Evolutionary conservation across 805 yeast genomes (phyloP).

Genomic region (Kodamaea leandrae): DNA sequence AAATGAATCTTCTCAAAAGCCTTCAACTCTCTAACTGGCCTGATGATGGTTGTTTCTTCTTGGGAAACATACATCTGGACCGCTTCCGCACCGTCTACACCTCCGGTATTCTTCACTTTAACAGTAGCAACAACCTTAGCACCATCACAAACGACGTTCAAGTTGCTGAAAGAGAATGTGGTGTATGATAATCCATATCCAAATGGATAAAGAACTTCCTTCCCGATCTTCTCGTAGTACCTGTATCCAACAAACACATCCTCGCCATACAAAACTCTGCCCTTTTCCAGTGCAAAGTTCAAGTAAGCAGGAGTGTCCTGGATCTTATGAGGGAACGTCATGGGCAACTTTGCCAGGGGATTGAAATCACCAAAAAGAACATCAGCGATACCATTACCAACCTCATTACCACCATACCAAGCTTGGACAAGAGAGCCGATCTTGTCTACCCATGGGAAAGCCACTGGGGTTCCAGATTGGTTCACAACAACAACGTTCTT

Average conservation of each 20-base stretch:
- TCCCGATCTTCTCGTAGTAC: conserved; percentile 52
- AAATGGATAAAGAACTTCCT: conserved; percentile 54
- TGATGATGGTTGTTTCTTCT: conserved; percentile 35
- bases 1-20: conserved; percentile 52
- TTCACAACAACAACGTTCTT: conserved; percentile 52
- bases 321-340: conserved; percentile 51
- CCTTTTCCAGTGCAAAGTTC: conserved; percentile 50
- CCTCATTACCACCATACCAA: conserved; percentile 58
- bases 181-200: conserved; percentile 65
- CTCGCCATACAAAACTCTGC: conserved; percentile 60
- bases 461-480: conserved; percentile 62
- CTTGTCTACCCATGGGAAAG: conserved; percentile 45
- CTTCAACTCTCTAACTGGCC: conserved; percentile 61
- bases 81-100: conserved; percentile 49
- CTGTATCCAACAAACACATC: conserved; percentile 65
- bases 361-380: conserved; percentile 57
- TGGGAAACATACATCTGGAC: conserved; percentile 53
- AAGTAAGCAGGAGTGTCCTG: conserved; percentile 58
- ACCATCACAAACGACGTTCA: conserved; percentile 28
- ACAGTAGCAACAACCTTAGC: conserved; percentile 32
- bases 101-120: conserved; percentile 48
- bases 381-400: conserved; percentile 60
- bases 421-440: conserved; percentile 49
- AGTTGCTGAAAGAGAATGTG: conserved; percentile 40
- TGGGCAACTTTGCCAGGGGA: conserved; percentile 58